Evolutionary conservation across 2,329 filamentous ascomycete genomes (phyloP).

Genomic region (Hypoxylon sp.): DNA sequence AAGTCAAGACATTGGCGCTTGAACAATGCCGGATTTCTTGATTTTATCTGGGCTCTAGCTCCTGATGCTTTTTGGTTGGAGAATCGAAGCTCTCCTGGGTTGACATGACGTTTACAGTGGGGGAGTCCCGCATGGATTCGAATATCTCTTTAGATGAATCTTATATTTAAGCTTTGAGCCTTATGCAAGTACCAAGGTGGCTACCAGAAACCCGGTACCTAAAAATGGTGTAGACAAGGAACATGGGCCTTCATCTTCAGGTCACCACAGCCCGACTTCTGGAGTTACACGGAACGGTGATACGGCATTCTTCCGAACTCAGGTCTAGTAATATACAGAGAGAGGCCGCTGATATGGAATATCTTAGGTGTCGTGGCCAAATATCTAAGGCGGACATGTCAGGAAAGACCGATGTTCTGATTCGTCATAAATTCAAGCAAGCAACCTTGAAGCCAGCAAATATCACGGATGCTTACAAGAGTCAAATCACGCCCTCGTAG

Average conservation of each 20-base stretch:
- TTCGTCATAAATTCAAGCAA: slow-evolving; percentile 14
- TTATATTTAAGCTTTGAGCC: not conserved
- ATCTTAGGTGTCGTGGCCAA: not conserved
- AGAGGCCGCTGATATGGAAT: not conserved
- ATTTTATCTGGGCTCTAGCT: slow-evolving; percentile 4
- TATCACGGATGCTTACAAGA: not conserved
- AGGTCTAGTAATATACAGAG: not conserved
- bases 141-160: slow-evolving; percentile 7
- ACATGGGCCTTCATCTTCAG: not conserved
- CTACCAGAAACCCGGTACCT: not conserved
- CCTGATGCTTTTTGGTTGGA: slow-evolving; percentile 32
- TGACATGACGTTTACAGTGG: slow-evolving; percentile 27
- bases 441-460: not conserved
- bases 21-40: slow-evolving; percentile 16
- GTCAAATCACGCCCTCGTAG: not conserved
- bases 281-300: slow-evolving; percentile 10
- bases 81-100: slow-evolving; percentile 10
- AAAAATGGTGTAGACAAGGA: not conserved
- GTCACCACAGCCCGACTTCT: not conserved
- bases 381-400: not conserved
- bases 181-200: not conserved
- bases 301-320: not conserved
- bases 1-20: slow-evolving; percentile 1
- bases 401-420: slow-evolving; percentile 5
- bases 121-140: not conserved